Conservation (phyloP, 2,329 filamentous ascomycete species). For the Penicillium thymicola region DNA sequence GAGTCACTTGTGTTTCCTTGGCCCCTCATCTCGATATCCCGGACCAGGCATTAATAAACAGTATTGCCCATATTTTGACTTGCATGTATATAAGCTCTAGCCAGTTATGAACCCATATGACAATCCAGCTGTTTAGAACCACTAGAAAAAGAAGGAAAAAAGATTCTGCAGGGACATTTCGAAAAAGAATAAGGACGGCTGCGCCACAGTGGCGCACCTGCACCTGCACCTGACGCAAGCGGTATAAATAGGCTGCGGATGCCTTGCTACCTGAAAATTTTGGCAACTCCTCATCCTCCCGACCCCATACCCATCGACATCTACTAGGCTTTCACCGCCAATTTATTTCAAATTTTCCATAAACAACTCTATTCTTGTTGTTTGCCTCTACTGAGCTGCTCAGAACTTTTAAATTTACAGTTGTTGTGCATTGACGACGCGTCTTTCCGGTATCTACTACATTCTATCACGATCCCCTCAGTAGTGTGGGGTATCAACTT, state of each 20-base stretch:
- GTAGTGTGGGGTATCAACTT: slow-evolving; percentile 31
- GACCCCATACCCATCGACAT: slow-evolving; percentile 12
- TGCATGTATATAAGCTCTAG: slow-evolving; percentile 13
- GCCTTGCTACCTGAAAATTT: slow-evolving; percentile 30
- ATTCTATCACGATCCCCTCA: slow-evolving; percentile 18
- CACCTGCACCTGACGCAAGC: not conserved
- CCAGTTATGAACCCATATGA: not conserved
- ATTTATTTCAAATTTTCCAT: slow-evolving; percentile 1
- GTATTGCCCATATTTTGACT: not conserved
- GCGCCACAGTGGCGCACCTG: slow-evolving; percentile 18
- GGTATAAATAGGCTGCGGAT: slow-evolving; percentile 16
- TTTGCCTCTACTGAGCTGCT: not conserved
- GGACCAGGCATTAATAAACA: not conserved
- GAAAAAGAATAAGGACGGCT: slow-evolving; percentile 5
- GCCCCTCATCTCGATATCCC: not conserved
- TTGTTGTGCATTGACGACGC: slow-evolving; percentile 17
- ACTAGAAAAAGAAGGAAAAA: not conserved
- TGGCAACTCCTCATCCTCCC: slow-evolving; percentile 20
- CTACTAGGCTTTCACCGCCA: slow-evolving; percentile 4
- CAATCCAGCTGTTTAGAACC: slow-evolving; percentile 10
- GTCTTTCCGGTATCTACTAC: slow-evolving; percentile 23
- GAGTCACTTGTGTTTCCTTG: slow-evolving; percentile 7
- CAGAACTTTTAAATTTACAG: not conserved
- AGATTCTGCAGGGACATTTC: not conserved
- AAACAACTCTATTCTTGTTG: not conserved